A percentile compares a stretch with the other conserved stretches of the same genome.
phyloP scores from a whole-genome alignment of 2,329 filamentous ascomycete species.

The Fusarium transvaalense region DNA sequence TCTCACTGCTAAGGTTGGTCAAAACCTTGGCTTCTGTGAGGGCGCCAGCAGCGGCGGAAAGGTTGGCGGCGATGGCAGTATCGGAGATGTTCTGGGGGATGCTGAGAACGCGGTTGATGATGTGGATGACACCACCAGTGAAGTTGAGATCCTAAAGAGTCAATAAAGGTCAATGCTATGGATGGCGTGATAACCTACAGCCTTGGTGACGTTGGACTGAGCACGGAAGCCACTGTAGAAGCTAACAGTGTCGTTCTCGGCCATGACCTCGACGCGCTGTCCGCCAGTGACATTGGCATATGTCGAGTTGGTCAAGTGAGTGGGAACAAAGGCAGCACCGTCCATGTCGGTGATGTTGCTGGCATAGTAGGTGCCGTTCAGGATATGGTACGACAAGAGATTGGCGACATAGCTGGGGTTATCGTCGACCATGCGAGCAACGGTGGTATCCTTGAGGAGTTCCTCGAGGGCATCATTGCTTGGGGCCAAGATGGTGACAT shows the following conservation, averaged over 20 bases:
- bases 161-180: background rate
- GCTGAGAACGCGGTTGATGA: constrained; percentile 62
- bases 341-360: constrained; percentile 50
- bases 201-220: constrained; percentile 54
- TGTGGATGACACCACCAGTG: constrained; percentile 61
- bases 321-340: constrained; percentile 53
- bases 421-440: constrained; percentile 56
- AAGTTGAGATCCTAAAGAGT: constrained; percentile 56
- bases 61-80: constrained; percentile 40
- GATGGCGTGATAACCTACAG: constrained; percentile 34
- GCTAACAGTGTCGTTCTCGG: constrained; percentile 57
- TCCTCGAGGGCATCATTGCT: constrained; percentile 65
- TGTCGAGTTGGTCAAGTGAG: constrained; percentile 58
- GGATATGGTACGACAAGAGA: constrained; percentile 70
- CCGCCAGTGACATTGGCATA: constrained; percentile 60
- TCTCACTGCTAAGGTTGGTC: constrained; percentile 39
- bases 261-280: constrained; percentile 58
- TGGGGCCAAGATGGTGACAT: constrained; percentile 63
- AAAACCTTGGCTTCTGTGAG: constrained; percentile 47
- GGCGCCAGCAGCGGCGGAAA: constrained; percentile 43
- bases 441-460: constrained; percentile 60
- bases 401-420: constrained; percentile 55
- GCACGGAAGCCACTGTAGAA: constrained; percentile 59
- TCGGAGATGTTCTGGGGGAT: constrained; percentile 52
- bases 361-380: constrained; percentile 59